phyloP scores from a whole-genome alignment of 768 basidiomycete species.

The Mycena crocata region DNA sequence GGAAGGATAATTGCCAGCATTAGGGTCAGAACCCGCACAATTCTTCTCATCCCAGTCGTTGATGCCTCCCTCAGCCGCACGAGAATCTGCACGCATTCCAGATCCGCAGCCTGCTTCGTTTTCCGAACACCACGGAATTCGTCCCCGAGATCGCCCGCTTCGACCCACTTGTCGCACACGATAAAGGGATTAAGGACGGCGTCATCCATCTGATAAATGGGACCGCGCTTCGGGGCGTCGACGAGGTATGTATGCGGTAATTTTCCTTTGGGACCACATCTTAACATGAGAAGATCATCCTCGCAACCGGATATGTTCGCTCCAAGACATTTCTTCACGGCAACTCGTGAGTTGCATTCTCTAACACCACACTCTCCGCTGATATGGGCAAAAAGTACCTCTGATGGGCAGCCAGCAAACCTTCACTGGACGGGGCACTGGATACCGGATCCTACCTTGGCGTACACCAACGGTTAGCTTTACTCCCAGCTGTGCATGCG shows the following conservation, averaged over 20 bases:
- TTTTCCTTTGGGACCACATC: neutral
- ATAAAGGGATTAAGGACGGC: slow-evolving; percentile 37
- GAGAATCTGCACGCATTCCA: slow-evolving; percentile 40
- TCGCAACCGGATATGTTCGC: slow-evolving; percentile 46
- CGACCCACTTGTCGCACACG: slow-evolving; percentile 26
- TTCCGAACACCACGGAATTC: slow-evolving; percentile 27
- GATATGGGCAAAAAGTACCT: slow-evolving; percentile 4
- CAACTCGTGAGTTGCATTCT: slow-evolving; percentile 13
- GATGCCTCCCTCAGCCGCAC: slow-evolving; percentile 28
- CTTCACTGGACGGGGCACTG: slow-evolving; percentile 44
- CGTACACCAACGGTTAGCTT: slow-evolving; percentile 36
- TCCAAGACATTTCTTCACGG: slow-evolving; percentile 45
- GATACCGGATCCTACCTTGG: slow-evolving; percentile 49
- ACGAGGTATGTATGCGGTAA: slow-evolving; percentile 32
- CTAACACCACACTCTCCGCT: neutral
- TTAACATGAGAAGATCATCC: slow-evolving; percentile 33
- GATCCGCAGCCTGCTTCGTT: slow-evolving; percentile 39
- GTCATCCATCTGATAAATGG: slow-evolving; percentile 44
- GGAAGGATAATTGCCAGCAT: slow-evolving; percentile 30
- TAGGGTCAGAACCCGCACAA: slow-evolving; percentile 29
- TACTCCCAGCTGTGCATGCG: neutral
- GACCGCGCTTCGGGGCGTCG: slow-evolving; percentile 39
- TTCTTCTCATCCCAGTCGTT: neutral
- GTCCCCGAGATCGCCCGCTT: slow-evolving; percentile 40
- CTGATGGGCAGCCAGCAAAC: slow-evolving; percentile 32